Percentiles rank a stretch among this genome's conserved stretches.
Evolutionary conservation across 495 filamentous ascomycete genomes (phyloP).

Genomic region (Aspergillus carlsbadensis): DNA sequence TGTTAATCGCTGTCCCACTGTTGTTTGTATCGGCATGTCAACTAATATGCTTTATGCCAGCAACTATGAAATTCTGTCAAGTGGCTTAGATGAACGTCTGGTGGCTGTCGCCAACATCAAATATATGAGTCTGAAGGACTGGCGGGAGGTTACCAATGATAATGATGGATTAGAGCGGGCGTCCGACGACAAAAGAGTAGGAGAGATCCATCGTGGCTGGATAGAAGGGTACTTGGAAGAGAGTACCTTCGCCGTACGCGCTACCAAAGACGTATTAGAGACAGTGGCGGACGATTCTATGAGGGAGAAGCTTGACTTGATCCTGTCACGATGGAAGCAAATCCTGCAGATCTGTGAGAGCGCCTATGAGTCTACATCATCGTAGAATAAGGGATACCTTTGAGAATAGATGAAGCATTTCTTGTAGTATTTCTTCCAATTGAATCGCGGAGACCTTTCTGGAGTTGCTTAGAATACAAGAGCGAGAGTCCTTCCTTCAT

Average conservation of each 20-base stretch:
- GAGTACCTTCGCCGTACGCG: conserved; percentile 20
- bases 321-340: conserved; percentile 44
- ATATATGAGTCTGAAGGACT: conserved; percentile 28
- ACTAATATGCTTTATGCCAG: conserved; percentile 15
- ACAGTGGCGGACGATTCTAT: background rate
- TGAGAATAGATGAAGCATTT: no score
- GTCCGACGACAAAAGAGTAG: conserved; percentile 17
- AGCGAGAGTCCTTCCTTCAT: background rate
- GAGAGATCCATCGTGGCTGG: conserved; percentile 25
- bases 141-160: conserved; percentile 27
- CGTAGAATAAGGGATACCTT: background rate
- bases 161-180: conserved; percentile 21
- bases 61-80: conserved; percentile 54
- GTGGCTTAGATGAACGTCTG: conserved; percentile 47
- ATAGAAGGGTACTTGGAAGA: conserved; percentile 23
- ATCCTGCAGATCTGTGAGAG: conserved; percentile 32
- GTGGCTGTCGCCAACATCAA: conserved; percentile 53
- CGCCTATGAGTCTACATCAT: conserved; percentile 1
- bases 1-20: background rate
- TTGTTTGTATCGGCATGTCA: no score
- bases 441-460: no score
- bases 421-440: no score
- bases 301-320: conserved; percentile 20
- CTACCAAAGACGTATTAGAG: background rate
- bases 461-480: no score